phyloP scores from a whole-genome alignment of 176 grass and related monocot species.

The Elymus sibiricus region DNA sequence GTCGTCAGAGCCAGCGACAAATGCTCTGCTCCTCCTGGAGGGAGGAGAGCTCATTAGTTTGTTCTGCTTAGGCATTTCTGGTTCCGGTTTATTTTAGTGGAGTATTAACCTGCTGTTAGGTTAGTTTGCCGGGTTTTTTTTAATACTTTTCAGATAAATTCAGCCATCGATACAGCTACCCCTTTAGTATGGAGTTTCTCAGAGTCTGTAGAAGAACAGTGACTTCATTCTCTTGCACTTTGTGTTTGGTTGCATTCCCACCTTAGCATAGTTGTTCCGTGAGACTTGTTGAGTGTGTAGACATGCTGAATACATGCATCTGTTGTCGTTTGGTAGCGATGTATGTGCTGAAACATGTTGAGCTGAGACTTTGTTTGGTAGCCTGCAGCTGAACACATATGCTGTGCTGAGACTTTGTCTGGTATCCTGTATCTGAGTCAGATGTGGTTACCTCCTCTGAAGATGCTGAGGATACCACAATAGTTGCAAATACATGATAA shows the following conservation, averaged over 20 bases:
- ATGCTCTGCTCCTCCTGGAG: background rate
- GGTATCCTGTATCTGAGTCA: no score
- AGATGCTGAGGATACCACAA: no score
- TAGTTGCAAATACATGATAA: no score
- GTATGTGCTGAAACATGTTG: no score
- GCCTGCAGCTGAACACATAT: no score
- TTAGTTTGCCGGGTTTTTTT: background rate
- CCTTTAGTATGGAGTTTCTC: background rate
- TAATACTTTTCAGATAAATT: background rate
- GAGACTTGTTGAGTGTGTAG: no score
- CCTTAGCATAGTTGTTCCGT: background rate
- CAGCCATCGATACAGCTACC: background rate
- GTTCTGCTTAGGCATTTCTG: background rate
- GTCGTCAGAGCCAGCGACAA: conserved; percentile 8
- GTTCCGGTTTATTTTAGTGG: background rate
- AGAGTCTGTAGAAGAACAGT: background rate
- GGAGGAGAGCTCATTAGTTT: background rate
- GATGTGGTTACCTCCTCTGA: no score
- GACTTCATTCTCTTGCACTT: background rate
- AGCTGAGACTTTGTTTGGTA: no score
- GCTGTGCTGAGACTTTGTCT: no score
- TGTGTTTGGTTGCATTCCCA: background rate
- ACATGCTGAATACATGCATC: background rate
- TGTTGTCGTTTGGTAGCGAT: no score
- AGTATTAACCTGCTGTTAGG: background rate